Evolutionary conservation across 768 basidiomycete species (phyloP).

Genomic region (Clitopilus hobsonii): DNA sequence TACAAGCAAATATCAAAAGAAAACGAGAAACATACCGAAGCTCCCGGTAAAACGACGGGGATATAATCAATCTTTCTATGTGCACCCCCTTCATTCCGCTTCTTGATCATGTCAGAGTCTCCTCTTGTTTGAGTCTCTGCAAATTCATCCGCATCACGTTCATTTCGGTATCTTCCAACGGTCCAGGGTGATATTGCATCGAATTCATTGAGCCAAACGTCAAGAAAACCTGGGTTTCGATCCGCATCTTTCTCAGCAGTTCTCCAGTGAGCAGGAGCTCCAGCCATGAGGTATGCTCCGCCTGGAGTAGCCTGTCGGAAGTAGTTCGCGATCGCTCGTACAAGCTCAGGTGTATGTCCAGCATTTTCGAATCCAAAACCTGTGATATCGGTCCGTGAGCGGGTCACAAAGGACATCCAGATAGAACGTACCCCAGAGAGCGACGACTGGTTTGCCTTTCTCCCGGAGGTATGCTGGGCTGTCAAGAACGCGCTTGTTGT

Average conservation of each 20-base stretch:
- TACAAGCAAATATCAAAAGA: conserved; percentile 5
- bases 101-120: conserved; percentile 58
- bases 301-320: conserved; percentile 63
- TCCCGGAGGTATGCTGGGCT: conserved; percentile 73
- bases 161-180: conserved; percentile 61
- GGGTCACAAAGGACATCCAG: neutral
- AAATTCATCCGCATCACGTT: conserved; percentile 60
- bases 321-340: conserved; percentile 50
- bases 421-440: conserved; percentile 55
- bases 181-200: conserved; percentile 85
- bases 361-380: conserved; percentile 66
- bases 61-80: conserved; percentile 68
- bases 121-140: conserved; percentile 56
- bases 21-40: conserved; percentile 54
- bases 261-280: conserved; percentile 72
- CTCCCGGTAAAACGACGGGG: conserved; percentile 80
- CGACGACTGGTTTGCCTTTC: conserved; percentile 64
- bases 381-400: conserved; percentile 14
- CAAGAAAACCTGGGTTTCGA: conserved; percentile 56
- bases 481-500: conserved; percentile 55
- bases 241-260: conserved; percentile 68
- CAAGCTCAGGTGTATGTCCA: conserved; percentile 56
- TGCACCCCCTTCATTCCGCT: conserved; percentile 35
- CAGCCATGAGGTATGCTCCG: conserved; percentile 72
- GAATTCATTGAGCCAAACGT: conserved; percentile 73